Percentiles rank a stretch among this genome's conserved stretches.
phyloP scores from a whole-genome alignment of 805 yeast species.

The Hanseniaspora occidentalis region DNA sequence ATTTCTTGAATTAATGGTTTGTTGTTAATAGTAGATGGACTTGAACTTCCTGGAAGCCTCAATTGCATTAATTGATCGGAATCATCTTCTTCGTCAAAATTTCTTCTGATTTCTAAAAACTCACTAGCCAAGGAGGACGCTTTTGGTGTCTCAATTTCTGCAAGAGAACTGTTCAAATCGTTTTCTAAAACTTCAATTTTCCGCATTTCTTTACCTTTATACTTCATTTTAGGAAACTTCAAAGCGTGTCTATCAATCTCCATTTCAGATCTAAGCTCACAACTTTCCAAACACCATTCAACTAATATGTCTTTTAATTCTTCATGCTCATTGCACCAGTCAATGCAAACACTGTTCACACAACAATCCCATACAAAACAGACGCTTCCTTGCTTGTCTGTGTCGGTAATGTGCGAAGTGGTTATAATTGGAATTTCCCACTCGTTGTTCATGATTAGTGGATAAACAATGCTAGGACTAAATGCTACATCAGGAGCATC shows the following conservation, averaged over 20 bases:
- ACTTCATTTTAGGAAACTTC: conserved; percentile 55
- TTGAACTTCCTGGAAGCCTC: conserved; percentile 1
- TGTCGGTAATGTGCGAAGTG: conserved; percentile 38
- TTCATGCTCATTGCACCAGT: conserved; percentile 44
- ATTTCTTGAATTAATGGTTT: conserved; percentile 48
- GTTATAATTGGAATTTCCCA: conserved; percentile 84
- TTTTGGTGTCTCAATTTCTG: conserved; percentile 20
- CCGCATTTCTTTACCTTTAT: conserved; percentile 47
- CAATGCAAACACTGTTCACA: conserved; percentile 48
- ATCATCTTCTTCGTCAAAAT: conserved; percentile 15
- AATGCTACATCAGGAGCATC: conserved; percentile 38
- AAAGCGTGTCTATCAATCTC: conserved; percentile 48
- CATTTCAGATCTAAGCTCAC: conserved; percentile 43
- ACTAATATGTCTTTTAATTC: conserved; percentile 54
- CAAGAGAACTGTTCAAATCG: conserved; percentile 29
- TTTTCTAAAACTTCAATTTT: conserved; percentile 31
- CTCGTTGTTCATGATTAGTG: conserved; percentile 50
- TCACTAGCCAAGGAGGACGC: conserved; percentile 23
- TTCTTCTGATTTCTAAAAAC: conserved; percentile 30
- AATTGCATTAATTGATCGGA: conserved; percentile 13
- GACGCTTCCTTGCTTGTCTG: conserved; percentile 57
- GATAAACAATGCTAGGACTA: conserved; percentile 45
- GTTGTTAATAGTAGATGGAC: conserved; percentile 1
- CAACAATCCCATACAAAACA: conserved; percentile 73
- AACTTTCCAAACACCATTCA: conserved; percentile 77